These are phyloP conservation scores for Citrus trifoliata DNA, from an alignment of 345 rosid genomes.

Conservation along the genomic window DNA sequence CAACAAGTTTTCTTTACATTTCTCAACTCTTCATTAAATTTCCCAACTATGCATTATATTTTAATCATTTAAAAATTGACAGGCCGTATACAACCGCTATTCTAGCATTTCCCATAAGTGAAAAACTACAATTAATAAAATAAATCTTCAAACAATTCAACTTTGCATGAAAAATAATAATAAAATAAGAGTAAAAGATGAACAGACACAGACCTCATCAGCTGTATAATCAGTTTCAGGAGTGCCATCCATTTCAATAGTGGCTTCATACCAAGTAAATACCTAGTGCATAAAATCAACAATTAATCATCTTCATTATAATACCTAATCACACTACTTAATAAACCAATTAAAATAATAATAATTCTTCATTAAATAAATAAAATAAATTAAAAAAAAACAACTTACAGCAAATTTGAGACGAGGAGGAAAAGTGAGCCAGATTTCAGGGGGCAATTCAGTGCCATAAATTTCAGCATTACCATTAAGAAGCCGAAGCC, in stretches of 20 bases:
- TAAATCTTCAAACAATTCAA: too few relatives aligned
- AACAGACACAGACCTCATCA: conserved; percentile 59
- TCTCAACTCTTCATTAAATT: background rate
- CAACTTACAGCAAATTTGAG: conserved; percentile 70
- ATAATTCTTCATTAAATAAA: background rate
- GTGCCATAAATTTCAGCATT: conserved; percentile 90
- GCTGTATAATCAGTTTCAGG: conserved; percentile 93
- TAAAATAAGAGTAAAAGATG: background rate
- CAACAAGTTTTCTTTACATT: background rate
- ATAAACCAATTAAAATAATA: background rate
- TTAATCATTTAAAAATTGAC: too few relatives aligned
- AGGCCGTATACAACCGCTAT: background rate
- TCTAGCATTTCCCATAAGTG: background rate
- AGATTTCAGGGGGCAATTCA: conserved; percentile 79
- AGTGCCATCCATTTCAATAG: conserved; percentile 79
- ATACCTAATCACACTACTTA: background rate
- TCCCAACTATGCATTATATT: too few relatives aligned
- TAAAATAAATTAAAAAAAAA: background rate
- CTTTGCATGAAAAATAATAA: background rate
- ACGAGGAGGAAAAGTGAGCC: conserved; percentile 88
- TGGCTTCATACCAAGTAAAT: conserved; percentile 95
- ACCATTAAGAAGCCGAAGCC: conserved; percentile 71
- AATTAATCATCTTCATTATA: background rate
- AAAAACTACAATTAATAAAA: too few relatives aligned
- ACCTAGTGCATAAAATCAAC: conserved; percentile 39